Percentiles rank a stretch among this genome's conserved stretches.
These are phyloP conservation scores for Cytospora leucostoma DNA, from an alignment of 2,329 filamentous ascomycete genomes.

Conservation along the genomic window DNA sequence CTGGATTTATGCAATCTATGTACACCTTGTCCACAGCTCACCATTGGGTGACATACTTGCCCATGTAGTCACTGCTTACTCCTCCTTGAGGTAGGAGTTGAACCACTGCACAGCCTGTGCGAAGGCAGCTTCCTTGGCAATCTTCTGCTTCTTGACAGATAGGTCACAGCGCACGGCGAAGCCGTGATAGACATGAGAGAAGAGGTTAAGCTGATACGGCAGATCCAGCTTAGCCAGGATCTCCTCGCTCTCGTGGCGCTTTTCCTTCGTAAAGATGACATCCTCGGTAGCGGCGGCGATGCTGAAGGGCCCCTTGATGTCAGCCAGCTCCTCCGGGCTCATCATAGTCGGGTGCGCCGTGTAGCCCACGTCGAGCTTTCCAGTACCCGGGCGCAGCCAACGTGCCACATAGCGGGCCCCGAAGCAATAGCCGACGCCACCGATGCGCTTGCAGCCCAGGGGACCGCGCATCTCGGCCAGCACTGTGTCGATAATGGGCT, in stretches of 20 bases:
- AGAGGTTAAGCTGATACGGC: conserved; percentile 23
- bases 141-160: conserved; percentile 20
- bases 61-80: neutral
- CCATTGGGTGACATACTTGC: no score
- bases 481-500: conserved; percentile 38
- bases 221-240: conserved; percentile 45
- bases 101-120: conserved; percentile 24
- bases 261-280: conserved; percentile 47
- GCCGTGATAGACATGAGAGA: conserved; percentile 18
- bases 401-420: conserved; percentile 45
- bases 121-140: conserved; percentile 24
- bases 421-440: conserved; percentile 48
- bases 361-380: conserved; percentile 49
- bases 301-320: conserved; percentile 46
- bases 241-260: conserved; percentile 49
- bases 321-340: conserved; percentile 47
- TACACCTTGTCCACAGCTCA: no score
- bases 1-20: no score
- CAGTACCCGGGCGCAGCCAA: conserved; percentile 43
- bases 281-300: conserved; percentile 53
- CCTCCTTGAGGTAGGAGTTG: conserved; percentile 3
- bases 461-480: conserved; percentile 38
- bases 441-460: conserved; percentile 37
- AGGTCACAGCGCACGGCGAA: conserved; percentile 21
- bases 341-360: conserved; percentile 53